Base-by-base conservation (phyloP, 176 grass and related monocot species). In the Oryza officinalis region DNA sequence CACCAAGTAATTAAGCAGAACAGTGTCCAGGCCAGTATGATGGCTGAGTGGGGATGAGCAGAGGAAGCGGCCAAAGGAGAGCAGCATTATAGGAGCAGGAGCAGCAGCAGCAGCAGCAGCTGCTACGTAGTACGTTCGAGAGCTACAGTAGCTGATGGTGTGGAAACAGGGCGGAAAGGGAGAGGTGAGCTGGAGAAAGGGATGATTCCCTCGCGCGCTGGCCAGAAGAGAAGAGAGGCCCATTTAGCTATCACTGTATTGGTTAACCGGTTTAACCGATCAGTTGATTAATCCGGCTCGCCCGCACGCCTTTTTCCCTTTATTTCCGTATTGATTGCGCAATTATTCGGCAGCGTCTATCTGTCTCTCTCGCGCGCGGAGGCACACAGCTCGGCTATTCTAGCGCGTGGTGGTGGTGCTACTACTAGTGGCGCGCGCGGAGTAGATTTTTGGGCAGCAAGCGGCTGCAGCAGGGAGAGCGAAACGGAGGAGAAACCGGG, bases 171-270 rank as follows among this genome's bases (percentile, higher is more conserved):
- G n/a, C 66, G 1, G 85, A 86, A 86, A 74, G 83, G 60, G 79
- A 83, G 88, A 86, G 68, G 79, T 86, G 79, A 86, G 88, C 88
- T 76, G 78, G 79, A 82, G 71, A 31, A 40, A 26, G 25, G 20
- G 61, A 31, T 52, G 74, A 65, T 20, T 35, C 74, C 7, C 31
- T 43, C 27, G 18, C 27, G 40, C 22, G 77, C 32, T 59, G 61
- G 45, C 35, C 74, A 68, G 57, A 61, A 61, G 57, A 61, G 57
- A 68, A n/a, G 20, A 57, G 20, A 57, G 81, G 27, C 31, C 57
- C 44, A 83, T 18, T 32, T 46, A 45, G 41, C 43, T 54, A 4
- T 68, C 44, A 17, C 9, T 13, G 79, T 67, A 81, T 61, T 11
- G 64, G 47, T 26, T 22, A 63, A 61, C 52, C 52, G 20, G 52